Base-by-base conservation (phyloP, 2,329 filamentous ascomycete species). In the Plectosphaerella sp. region DNA sequence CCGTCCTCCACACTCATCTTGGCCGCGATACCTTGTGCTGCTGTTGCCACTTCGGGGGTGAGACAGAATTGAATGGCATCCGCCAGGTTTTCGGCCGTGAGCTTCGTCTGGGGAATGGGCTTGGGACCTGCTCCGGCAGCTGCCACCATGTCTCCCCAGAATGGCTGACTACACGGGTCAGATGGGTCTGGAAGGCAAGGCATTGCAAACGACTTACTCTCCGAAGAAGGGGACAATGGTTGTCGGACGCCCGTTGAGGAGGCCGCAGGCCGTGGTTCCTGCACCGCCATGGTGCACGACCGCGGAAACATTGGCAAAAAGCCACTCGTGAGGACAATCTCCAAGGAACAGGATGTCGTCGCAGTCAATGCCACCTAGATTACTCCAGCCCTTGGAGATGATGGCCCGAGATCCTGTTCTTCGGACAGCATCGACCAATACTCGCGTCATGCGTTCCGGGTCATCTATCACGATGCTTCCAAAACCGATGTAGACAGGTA, bases 191-290 rank as follows among this genome's bases (percentile, higher is more conserved):
- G 28, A 9, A 33, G 35, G 5, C 14, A 33, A 33, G 28, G 28
- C 4, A 33, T 33, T 7, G 14, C 2, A 20, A 4, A 1, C 10
- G 24, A 47, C 45, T 4, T 35, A 47, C 45, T 91, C 88, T 2
- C 87, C 88, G 58, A 91, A 91, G 68, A 91, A 91, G 0, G 88
- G 87, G 3, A 91, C 84, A 22, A 91, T 80, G 79, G 89, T 86
- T 4, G 84, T 89, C 1, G 88, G 88, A 59, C 79, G 82, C 3
- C 79, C 87, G 56, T 79, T 86, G 63, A 86, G 87, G 35, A 91
- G 72, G 1, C 86, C 86, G 46, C 86, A 87, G 1, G 87, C 87
- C 1, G 86, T 89, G 0, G 87, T 91, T 1, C 88, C 88, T 1
- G 88, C 88, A 10, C 87, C 87, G 16, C 87, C 87, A 57, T 90